These are phyloP conservation scores for Globisporangium okanoganense DNA, from an alignment of 352 stramenopile genomes.

Conservation along the genomic window DNA sequence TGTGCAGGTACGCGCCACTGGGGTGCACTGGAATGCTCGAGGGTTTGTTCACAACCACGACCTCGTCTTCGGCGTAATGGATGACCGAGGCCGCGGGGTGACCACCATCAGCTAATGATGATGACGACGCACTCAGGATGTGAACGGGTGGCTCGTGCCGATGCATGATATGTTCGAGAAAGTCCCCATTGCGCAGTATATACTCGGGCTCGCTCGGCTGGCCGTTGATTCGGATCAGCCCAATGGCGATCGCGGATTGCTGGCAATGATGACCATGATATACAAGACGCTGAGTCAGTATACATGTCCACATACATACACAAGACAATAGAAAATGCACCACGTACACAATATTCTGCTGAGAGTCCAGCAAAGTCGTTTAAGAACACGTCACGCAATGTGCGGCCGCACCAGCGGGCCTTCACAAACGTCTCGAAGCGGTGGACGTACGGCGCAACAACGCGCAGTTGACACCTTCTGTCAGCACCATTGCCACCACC, in stretches of 20 bases:
- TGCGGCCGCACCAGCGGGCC: slow-evolving; percentile 81
- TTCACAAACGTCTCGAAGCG: slow-evolving; percentile 91
- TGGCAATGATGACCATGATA: slow-evolving; percentile 18
- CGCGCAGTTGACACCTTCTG: slow-evolving; percentile 26
- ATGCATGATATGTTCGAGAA: slow-evolving; percentile 90
- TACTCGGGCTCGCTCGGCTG: slow-evolving; percentile 44
- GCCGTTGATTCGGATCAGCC: slow-evolving; percentile 87
- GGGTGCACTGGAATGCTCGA: slow-evolving; percentile 90
- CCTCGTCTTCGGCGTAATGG: slow-evolving; percentile 37
- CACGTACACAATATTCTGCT: slow-evolving; percentile 34
- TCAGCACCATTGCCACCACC: not conserved
- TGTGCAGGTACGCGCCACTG: slow-evolving; percentile 88
- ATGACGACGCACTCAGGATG: slow-evolving; percentile 13
- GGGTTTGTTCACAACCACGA: slow-evolving; percentile 80
- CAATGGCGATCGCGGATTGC: slow-evolving; percentile 68
- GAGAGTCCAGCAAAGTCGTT: slow-evolving; percentile 50
- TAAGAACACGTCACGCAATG: slow-evolving; percentile 82
- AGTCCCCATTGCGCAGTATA: slow-evolving; percentile 77
- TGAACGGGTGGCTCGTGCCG: slow-evolving; percentile 91
- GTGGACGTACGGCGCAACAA: slow-evolving; percentile 88
- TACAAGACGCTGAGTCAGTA: not conserved
- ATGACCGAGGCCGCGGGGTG: slow-evolving; percentile 25
- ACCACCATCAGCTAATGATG: not conserved
- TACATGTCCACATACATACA: not conserved
- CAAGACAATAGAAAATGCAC: not conserved